phyloP scores from a whole-genome alignment of 73 alveolate species.

The Uronychia binucleata region DNA sequence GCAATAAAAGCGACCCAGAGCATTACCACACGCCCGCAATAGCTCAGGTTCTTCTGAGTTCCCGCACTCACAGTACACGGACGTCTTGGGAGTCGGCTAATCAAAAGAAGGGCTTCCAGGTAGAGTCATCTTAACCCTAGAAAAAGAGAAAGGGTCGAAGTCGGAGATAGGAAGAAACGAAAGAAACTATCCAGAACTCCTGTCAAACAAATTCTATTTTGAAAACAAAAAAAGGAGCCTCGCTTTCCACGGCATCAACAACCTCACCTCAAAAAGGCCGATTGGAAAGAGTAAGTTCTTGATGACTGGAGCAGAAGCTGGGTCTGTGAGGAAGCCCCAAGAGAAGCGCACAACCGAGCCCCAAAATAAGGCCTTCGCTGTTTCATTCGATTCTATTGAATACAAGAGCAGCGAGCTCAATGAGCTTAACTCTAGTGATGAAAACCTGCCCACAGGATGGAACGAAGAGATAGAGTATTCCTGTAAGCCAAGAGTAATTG shows the following conservation, averaged over 20 bases:
- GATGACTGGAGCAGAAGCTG: background rate
- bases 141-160: too few species aligned
- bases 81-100: too few species aligned
- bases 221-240: background rate
- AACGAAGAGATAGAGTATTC: background rate
- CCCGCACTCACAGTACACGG: too few species aligned
- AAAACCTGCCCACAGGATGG: background rate
- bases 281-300: background rate
- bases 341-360: background rate
- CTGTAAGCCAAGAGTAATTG: background rate
- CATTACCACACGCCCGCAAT: too few species aligned
- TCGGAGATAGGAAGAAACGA: too few species aligned
- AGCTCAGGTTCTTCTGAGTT: too few species aligned
- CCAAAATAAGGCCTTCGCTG: background rate
- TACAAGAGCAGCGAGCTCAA: background rate
- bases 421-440: background rate
- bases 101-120: too few species aligned
- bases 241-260: background rate
- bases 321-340: background rate
- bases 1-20: too few species aligned
- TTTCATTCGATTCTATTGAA: background rate
- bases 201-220: background rate
- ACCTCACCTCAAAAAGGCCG: background rate
- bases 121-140: too few species aligned
- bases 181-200: too few species aligned